Base-by-base conservation (phyloP, 306 rosid genomes). In the Acacia confusa region DNA sequence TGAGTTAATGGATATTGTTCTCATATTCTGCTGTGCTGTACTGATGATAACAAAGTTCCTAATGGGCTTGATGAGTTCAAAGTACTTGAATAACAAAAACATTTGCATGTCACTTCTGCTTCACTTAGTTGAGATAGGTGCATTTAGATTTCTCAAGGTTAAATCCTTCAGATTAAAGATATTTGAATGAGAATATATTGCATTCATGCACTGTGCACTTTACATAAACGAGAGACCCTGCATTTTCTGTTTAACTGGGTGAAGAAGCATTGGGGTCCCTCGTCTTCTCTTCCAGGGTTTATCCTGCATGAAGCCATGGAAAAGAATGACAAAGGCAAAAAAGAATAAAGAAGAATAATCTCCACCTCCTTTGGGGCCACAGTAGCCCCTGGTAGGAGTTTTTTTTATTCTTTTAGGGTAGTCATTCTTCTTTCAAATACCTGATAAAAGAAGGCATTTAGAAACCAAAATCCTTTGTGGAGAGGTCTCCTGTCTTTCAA, bases 101-200 rank as follows among this genome's bases (percentile, higher is more conserved):
- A 53, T 67, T 7, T 76, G 66, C 77, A 19, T 32, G 61, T 68
- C 75, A 70, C 70, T 81, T 83, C 28, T 79, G 25, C 28, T 74
- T 78, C 43, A 24, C 40, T 45, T 77, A 19, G 43, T 45, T 65
- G 24, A 17, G 65, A 14, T 71, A 38, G 55, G 67, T 73, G 52
- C 43, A 57, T 22, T 48, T 22, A 16, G 72, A 50, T 34, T 11
- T 61, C 67, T 61, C 19, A 76, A 70, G 55, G 61, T 75, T 38
- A 68, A 40, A n/a, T n/a, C 73, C 73, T 40, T 3, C 30, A n/a
- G 12, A 68, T 13, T 67, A 67, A 40, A 68, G 73, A 38, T 68
- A 68, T 38, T n/a, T 20, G 30, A 40, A 9, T 44, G 48, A 44
- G 34, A 4, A 55, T n/a, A 55, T 53, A n/a, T 6, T 53, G 25